Evolutionary conservation across 2,329 filamentous ascomycete species (phyloP).

Genomic region (Penicillium sp.): DNA sequence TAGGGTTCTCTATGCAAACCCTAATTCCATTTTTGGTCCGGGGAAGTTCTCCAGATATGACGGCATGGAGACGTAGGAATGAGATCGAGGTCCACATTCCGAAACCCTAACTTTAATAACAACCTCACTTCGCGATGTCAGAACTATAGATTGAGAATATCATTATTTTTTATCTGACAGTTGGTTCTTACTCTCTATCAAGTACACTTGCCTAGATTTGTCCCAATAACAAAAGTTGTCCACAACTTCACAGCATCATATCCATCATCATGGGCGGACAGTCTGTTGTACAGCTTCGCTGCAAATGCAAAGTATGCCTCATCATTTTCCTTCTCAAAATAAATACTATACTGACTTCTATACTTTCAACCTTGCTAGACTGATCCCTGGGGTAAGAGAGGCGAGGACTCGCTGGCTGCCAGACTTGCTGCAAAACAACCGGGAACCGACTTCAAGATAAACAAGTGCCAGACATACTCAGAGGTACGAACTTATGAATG

Average conservation of each 20-base stretch:
- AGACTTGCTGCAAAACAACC: conserved; percentile 63
- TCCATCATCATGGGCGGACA: conserved; percentile 15
- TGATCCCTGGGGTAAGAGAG: conserved; percentile 69
- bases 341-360: neutral
- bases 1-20: neutral
- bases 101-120: conserved; percentile 11
- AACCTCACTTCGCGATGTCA: too few relatives aligned
- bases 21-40: conserved; percentile 3
- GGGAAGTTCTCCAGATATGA: conserved; percentile 12
- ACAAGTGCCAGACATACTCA: conserved; percentile 61
- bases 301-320: conserved; percentile 21
- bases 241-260: neutral
- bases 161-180: neutral
- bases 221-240: neutral
- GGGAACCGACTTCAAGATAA: conserved; percentile 58
- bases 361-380: conserved; percentile 38
- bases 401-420: conserved; percentile 62
- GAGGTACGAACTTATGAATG: conserved; percentile 40
- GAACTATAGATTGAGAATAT: neutral
- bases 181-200: neutral
- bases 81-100: conserved; percentile 1
- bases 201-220: neutral
- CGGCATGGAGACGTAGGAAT: conserved; percentile 17
- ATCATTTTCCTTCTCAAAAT: neutral
- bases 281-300: conserved; percentile 25